Conservation (phyloP, 768 basidiomycete species). For the Russula abietina region DNA sequence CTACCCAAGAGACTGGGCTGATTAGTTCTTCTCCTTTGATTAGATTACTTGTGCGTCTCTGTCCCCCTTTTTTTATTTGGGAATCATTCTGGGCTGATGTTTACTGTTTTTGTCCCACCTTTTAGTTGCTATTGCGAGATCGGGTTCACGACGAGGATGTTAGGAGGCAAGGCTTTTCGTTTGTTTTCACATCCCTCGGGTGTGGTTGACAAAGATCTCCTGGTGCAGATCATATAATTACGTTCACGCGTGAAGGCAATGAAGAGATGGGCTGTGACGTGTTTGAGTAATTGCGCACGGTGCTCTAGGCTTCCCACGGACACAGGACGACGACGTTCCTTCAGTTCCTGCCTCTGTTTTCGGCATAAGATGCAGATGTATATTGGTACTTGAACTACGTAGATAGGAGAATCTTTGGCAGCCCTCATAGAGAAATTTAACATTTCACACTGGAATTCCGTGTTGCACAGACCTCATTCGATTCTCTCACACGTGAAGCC, state of each 20-base stretch:
- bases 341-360: neutral
- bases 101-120: neutral
- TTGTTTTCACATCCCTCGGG: neutral
- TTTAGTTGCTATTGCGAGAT: conserved; percentile 11
- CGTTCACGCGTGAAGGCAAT: conserved; percentile 60
- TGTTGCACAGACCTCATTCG: no score
- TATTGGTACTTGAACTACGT: neutral
- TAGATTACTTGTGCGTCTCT: conserved; percentile 4
- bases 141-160: conserved; percentile 3
- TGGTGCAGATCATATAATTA: conserved; percentile 52
- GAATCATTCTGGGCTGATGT: neutral
- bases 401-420: no score
- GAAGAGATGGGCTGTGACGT: conserved; percentile 49
- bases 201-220: neutral
- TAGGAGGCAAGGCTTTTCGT: neutral
- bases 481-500: no score
- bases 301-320: neutral
- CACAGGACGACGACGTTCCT: no score
- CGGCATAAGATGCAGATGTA: neutral
- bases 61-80: neutral
- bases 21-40: no score
- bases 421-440: no score
- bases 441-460: no score
- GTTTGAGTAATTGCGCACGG: conserved; percentile 21
- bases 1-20: neutral